phyloP scores from a whole-genome alignment of 2,329 filamentous ascomycete species.

The Phialophora expanda region DNA sequence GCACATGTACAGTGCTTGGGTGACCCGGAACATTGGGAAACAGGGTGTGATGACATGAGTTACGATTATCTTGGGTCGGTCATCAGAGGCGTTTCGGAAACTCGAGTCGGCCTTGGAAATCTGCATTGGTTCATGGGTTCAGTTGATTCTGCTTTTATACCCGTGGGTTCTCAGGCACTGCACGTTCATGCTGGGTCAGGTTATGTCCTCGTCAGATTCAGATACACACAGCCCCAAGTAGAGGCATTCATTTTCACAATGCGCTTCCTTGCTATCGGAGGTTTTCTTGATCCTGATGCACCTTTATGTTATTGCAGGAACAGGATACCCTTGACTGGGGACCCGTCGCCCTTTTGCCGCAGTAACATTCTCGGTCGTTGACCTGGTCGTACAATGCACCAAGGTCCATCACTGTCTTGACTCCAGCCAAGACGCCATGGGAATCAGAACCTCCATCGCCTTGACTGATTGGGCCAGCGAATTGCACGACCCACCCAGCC shows the following conservation, averaged over 20 bases:
- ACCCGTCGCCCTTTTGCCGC: too few relatives aligned
- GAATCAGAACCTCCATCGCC: too few relatives aligned
- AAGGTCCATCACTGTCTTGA: too few relatives aligned
- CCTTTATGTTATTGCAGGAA: too few relatives aligned
- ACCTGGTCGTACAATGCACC: too few relatives aligned
- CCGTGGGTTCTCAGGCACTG: conserved; percentile 18
- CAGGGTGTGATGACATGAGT: conserved; percentile 22
- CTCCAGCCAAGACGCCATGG: too few relatives aligned
- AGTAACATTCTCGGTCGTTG: too few relatives aligned
- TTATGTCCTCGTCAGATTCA: conserved; percentile 24
- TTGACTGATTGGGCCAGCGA: too few relatives aligned
- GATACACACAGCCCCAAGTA: conserved; percentile 8
- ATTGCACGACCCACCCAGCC: too few relatives aligned
- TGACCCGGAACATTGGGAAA: conserved; percentile 19
- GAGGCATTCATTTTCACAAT: background rate
- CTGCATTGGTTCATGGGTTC: conserved; percentile 16
- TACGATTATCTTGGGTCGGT: conserved; percentile 27
- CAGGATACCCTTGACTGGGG: too few relatives aligned
- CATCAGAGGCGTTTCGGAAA: background rate
- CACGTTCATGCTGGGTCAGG: conserved; percentile 17
- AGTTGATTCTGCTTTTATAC: conserved; percentile 22
- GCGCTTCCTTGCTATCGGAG: background rate
- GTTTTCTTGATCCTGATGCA: background rate
- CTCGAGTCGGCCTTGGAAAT: conserved; percentile 1
- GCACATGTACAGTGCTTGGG: conserved; percentile 23